Conservation (phyloP, 345 rosid genomes). For the Hypericum perforatum region DNA sequence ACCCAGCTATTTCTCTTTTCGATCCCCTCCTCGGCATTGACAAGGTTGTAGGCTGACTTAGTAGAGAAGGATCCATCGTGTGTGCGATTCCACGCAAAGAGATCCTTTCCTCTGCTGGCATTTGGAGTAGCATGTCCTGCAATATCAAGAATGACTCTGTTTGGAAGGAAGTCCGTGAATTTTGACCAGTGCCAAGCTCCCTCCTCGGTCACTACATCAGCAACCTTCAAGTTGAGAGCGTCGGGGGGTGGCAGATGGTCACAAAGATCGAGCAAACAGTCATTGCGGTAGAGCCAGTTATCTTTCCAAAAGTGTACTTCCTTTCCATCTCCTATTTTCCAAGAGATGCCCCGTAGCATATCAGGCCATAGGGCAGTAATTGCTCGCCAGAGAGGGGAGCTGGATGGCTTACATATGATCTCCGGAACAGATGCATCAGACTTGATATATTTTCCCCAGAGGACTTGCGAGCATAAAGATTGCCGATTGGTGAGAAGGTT, state of each 20-base stretch:
- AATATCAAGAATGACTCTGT: too few species aligned
- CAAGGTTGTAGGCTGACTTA: too few species aligned
- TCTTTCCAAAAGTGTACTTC: neutral
- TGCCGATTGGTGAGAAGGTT: neutral
- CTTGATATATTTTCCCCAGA: neutral
- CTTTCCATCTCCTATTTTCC: neutral
- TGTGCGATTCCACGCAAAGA: too few species aligned
- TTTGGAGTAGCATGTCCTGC: too few species aligned
- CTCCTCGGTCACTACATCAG: neutral
- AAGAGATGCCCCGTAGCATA: neutral
- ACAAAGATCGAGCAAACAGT: neutral
- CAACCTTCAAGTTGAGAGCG: neutral
- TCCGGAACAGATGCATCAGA: neutral
- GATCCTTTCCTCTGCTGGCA: too few species aligned
- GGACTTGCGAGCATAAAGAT: neutral
- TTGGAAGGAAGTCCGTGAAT: too few species aligned
- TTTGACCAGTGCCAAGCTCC: too few species aligned
- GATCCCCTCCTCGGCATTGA: too few species aligned
- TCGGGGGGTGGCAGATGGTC: neutral
- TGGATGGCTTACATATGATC: neutral
- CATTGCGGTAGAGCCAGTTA: neutral
- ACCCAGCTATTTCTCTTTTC: too few species aligned
- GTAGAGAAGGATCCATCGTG: too few species aligned
- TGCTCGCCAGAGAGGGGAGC: neutral
- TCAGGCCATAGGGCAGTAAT: neutral